Percentiles rank a stretch among this genome's conserved stretches.
Conservation (phyloP, 2,329 filamentous ascomycete species). For the Colletotrichum sp. region DNA sequence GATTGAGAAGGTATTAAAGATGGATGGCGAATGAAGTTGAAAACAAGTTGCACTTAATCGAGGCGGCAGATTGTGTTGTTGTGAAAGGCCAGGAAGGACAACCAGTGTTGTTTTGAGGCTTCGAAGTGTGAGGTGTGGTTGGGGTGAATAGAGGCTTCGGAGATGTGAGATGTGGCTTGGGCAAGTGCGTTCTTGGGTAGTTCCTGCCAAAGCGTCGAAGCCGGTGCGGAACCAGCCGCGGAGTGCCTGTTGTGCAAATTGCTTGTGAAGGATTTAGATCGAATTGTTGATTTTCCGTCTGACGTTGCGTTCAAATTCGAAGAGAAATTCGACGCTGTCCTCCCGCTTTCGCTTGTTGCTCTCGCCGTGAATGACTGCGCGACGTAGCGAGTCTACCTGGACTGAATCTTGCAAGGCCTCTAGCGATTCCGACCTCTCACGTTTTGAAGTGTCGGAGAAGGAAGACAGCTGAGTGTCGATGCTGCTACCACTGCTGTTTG, state of each 20-base stretch:
- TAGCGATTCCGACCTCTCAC: background rate
- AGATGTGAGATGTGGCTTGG: background rate
- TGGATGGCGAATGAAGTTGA: background rate
- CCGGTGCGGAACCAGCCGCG: background rate
- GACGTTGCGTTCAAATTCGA: background rate
- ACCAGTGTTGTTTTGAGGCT: background rate
- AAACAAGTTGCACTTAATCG: background rate
- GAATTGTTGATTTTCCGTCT: background rate
- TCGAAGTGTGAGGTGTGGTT: background rate
- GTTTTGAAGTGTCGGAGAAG: background rate
- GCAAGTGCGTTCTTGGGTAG: background rate
- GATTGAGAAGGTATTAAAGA: background rate
- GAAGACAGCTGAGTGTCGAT: background rate
- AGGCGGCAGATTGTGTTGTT: background rate
- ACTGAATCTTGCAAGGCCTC: background rate
- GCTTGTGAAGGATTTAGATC: background rate
- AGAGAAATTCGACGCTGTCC: background rate
- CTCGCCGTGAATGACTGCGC: background rate
- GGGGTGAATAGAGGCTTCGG: background rate
- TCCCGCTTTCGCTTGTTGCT: slow-evolving; percentile 4
- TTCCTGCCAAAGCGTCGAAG: background rate
- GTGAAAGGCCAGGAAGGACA: background rate
- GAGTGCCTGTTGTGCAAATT: background rate
- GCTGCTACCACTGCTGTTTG: background rate
- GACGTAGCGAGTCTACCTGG: background rate